A percentile compares a stretch with the other conserved stretches of the same genome.
phyloP scores from a whole-genome alignment of 176 grass and related monocot genomes.

The Luzula sylvatica region DNA sequence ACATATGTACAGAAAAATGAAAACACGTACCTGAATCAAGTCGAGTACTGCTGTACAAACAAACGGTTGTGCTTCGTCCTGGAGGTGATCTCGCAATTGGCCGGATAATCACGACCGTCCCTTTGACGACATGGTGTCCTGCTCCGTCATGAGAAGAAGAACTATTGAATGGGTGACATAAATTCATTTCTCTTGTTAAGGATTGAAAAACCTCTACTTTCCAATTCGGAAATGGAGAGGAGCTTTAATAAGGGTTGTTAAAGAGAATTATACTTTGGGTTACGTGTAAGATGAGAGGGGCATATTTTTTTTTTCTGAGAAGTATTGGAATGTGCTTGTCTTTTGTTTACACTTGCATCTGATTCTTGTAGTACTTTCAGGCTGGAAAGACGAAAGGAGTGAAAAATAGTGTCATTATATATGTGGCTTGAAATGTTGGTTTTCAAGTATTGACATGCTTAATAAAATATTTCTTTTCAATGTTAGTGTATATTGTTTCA shows the following conservation, averaged over 20 bases:
- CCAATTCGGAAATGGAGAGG: neutral
- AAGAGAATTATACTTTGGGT: slow-evolving; percentile 43
- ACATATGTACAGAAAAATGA: neutral
- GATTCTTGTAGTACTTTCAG: slow-evolving; percentile 26
- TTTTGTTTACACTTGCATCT: slow-evolving; percentile 45
- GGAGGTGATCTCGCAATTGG: slow-evolving; percentile 21
- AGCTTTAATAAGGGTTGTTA: neutral
- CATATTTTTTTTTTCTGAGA: slow-evolving; percentile 15
- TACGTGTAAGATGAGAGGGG: slow-evolving; percentile 28
- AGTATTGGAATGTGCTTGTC: slow-evolving; percentile 27
- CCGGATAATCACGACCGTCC: slow-evolving; percentile 45
- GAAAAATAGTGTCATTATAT: no score
- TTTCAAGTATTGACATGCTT: no score
- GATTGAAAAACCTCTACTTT: neutral
- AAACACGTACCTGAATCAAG: slow-evolving; percentile 38
- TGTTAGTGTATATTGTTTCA: no score
- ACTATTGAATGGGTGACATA: slow-evolving; percentile 13
- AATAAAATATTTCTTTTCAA: no score
- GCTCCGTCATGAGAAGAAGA: neutral
- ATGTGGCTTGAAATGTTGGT: no score
- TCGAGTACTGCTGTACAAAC: slow-evolving; percentile 61
- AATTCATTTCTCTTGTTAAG: slow-evolving; percentile 32
- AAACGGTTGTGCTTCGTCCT: slow-evolving; percentile 44
- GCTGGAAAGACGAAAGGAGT: slow-evolving; percentile 19
- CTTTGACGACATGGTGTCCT: slow-evolving; percentile 30